phyloP scores from a whole-genome alignment of 2,329 filamentous ascomycete genomes.

The Orbilia ellipsospora region DNA sequence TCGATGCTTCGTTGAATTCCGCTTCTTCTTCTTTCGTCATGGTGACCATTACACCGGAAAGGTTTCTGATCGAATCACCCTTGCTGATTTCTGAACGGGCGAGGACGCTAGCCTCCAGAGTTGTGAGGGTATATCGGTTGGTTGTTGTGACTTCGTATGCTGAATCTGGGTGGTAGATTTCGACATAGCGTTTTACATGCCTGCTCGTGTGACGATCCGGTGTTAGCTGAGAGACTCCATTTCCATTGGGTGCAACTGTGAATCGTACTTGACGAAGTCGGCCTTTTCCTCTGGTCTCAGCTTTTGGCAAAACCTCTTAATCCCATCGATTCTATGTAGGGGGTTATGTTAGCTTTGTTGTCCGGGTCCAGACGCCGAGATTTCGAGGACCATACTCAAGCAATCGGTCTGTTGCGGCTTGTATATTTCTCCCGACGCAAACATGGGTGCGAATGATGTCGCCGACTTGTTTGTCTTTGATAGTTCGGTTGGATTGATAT shows the following conservation, averaged over 20 bases:
- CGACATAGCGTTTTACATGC: conserved; percentile 89
- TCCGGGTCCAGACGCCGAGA: background rate
- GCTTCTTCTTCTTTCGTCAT: conserved; percentile 93
- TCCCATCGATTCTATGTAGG: conserved; percentile 55
- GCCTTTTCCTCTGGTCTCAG: conserved; percentile 62
- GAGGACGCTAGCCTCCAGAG: conserved; percentile 86
- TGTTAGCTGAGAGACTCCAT: background rate
- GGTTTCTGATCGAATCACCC: conserved; percentile 88
- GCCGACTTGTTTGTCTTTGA: conserved; percentile 74
- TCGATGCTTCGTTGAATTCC: conserved; percentile 75
- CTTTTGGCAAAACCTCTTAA: conserved; percentile 54
- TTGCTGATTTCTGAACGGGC: conserved; percentile 81
- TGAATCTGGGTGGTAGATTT: conserved; percentile 91
- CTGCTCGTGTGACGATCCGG: conserved; percentile 41
- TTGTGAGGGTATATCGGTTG: conserved; percentile 92
- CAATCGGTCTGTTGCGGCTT: conserved; percentile 56
- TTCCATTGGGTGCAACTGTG: background rate
- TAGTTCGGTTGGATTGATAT: conserved; percentile 83
- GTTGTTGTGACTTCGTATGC: conserved; percentile 94
- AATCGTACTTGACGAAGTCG: conserved; percentile 67
- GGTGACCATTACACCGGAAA: conserved; percentile 88
- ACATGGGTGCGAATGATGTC: conserved; percentile 68
- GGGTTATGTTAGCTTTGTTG: conserved; percentile 5
- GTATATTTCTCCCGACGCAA: conserved; percentile 57
- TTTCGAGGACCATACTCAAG: conserved; percentile 56